These are phyloP conservation scores for Thymus quinquecostatus DNA, from an alignment of 257 asterid genomes.

Conservation along the genomic window DNA sequence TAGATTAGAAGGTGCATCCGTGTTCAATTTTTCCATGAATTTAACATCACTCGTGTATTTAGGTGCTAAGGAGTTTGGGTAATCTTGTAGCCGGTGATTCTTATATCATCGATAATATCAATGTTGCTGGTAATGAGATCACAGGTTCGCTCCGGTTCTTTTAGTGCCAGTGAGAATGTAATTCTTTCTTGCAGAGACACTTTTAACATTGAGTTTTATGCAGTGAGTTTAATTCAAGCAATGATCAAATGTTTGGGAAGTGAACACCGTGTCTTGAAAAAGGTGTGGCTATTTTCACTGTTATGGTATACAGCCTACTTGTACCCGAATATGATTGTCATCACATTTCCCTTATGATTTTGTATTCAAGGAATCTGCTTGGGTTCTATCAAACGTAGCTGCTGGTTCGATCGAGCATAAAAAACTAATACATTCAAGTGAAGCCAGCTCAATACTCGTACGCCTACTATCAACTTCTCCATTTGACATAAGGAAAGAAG, in stretches of 20 bases:
- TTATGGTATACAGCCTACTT: conserved; percentile 2
- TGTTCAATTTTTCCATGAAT: not conserved
- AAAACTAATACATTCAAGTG: conserved; percentile 70
- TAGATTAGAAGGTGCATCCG: conserved; percentile 8
- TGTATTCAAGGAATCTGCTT: conserved; percentile 75
- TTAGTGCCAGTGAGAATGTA: conserved; percentile 17
- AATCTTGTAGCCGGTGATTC: conserved; percentile 94
- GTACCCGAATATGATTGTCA: conserved; percentile 5
- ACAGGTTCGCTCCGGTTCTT: conserved; percentile 59
- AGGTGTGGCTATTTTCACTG: conserved; percentile 45
- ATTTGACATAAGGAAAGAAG: conserved; percentile 92
- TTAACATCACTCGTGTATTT: conserved; percentile 22
- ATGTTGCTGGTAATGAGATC: conserved; percentile 64
- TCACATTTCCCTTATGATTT: not conserved
- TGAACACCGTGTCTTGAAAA: conserved; percentile 83
- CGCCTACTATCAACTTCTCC: conserved; percentile 72
- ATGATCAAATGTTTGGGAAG: conserved; percentile 75
- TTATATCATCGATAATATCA: conserved; percentile 50
- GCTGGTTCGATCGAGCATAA: conserved; percentile 89
- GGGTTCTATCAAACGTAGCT: conserved; percentile 92
- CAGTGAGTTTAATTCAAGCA: conserved; percentile 69
- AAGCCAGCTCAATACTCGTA: conserved; percentile 62
- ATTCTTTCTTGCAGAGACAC: conserved; percentile 3
- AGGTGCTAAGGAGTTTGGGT: conserved; percentile 92
- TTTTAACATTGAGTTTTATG: conserved; percentile 27